Evolutionary conservation across 345 rosid species (phyloP).

Genomic region (Eucalyptus microcorys): DNA sequence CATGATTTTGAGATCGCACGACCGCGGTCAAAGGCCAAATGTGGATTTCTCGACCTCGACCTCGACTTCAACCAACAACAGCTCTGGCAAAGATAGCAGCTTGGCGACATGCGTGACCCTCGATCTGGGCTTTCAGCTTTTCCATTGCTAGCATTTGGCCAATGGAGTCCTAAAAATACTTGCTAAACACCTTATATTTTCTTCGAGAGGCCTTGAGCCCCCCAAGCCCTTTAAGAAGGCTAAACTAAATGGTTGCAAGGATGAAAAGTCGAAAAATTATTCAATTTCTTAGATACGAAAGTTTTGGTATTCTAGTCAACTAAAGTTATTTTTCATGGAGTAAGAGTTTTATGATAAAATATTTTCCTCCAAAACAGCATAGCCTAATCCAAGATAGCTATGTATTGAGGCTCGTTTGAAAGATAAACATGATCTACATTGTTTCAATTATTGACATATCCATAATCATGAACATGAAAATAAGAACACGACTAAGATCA

Average conservation of each 20-base stretch:
- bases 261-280: not conserved
- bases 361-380: not conserved
- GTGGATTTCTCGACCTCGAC: too few relatives aligned
- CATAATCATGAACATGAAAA: not conserved
- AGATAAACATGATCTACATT: not conserved
- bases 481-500: not conserved
- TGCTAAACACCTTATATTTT: too few relatives aligned
- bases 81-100: too few relatives aligned
- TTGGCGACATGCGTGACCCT: rapidly evolving
- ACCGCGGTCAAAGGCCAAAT: too few relatives aligned
- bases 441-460: not conserved
- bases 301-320: not conserved
- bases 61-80: too few relatives aligned
- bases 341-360: not conserved
- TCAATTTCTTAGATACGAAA: not conserved
- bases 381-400: not conserved
- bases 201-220: too few relatives aligned
- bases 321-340: not conserved
- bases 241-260: not conserved
- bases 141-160: too few relatives aligned
- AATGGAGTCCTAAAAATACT: too few relatives aligned
- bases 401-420: not conserved
- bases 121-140: too few relatives aligned
- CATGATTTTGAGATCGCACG: too few relatives aligned
- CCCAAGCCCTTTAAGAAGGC: too few relatives aligned